Evolutionary conservation across 495 filamentous ascomycete genomes (phyloP), one percentile per base, ranked within the genome.

Genomic region (Pseudoneurospora amorphoporcata): DNA sequence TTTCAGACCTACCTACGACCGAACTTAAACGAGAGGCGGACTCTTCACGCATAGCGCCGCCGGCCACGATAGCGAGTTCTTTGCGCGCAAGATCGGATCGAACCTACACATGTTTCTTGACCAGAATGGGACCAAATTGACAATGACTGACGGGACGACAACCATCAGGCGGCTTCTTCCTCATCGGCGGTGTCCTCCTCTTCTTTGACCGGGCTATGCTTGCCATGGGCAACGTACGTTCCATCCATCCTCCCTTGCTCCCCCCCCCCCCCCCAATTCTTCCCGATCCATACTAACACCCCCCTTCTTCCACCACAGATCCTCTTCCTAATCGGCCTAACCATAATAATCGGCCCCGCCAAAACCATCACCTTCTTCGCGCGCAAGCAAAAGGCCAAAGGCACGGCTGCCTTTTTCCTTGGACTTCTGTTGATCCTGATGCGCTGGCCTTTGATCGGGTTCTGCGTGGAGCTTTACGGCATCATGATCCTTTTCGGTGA

Each of bases 171-270:
- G 92, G 90, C 70, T 89, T 97, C 84, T 99, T 99, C 87, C 88
- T 99, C 68, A 85, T 97, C 78, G 92, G 93, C 73, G 95, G 95
- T 69, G 92, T 98, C 5, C 81, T 98, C 74, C 89, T 99, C 84
- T 98, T 99, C 85, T 99, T 98, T 81, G 95, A 99, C 82, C 90
- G 96, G 72, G 93, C 95, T 75, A 92, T 98, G 94, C 92, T 86
- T 40, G 75, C 79, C 35, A 81, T 81, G 79, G 75, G 73, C 73
- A 82, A 78, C 68, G 71, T 83, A 88, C 85, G 87, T 88, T 89
- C 23, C 23, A 23, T 23, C 23, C 23, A 23, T 23, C 23, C 23
- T 23, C 23, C 23, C 23, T n/a, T n/a, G n/a, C n/a, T n/a, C n/a
- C n/a, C n/a, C n/a, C n/a, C n/a, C n/a, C n/a, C n/a, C n/a, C n/a